phyloP scores from a whole-genome alignment of 176 grass and related monocot genomes.

The Paspalum notatum region DNA sequence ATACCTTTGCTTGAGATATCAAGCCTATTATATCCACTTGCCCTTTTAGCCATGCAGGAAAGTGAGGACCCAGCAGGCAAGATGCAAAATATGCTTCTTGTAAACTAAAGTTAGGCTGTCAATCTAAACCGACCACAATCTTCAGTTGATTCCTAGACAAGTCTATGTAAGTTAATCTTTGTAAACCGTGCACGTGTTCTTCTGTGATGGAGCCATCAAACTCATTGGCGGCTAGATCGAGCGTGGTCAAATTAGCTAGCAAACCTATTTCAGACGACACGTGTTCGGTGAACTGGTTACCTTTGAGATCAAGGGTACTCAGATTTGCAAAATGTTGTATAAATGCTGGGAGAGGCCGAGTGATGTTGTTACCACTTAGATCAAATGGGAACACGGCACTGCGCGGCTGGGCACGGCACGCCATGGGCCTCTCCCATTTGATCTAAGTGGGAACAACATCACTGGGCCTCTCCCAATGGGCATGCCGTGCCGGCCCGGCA shows the following conservation, averaged over 20 bases:
- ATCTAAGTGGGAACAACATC: too few relatives aligned
- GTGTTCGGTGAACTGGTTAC: too few relatives aligned
- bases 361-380: slow-evolving; percentile 7
- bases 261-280: too few relatives aligned
- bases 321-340: background rate
- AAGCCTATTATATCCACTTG: slow-evolving; percentile 7
- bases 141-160: background rate
- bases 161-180: background rate
- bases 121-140: background rate
- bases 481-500: too few relatives aligned
- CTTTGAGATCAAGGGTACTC: background rate
- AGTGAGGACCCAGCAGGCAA: slow-evolving; percentile 20
- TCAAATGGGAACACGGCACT: too few relatives aligned
- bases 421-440: too few relatives aligned
- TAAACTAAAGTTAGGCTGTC: background rate
- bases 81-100: background rate
- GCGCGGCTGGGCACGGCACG: too few relatives aligned
- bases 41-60: slow-evolving; percentile 31
- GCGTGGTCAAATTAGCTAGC: too few relatives aligned
- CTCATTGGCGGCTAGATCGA: background rate
- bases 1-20: slow-evolving; percentile 35
- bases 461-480: too few relatives aligned
- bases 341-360: background rate
- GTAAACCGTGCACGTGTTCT: background rate
- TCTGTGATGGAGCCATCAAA: background rate